Evolutionary conservation across 805 yeast species (phyloP), one percentile per base, ranked within the genome.

Genomic region (Nakazawaea anatomiae): DNA sequence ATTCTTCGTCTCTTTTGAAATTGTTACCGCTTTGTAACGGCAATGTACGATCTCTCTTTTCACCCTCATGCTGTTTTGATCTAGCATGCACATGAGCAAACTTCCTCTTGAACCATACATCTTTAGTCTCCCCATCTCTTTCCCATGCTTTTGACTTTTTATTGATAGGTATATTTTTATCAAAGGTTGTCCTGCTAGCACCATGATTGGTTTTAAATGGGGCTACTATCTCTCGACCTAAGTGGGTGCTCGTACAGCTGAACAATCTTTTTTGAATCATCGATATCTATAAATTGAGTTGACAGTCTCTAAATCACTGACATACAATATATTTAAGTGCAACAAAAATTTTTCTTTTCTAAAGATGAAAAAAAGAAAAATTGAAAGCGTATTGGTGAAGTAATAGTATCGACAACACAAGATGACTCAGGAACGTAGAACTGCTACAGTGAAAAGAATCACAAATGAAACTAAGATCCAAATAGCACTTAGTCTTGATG

Each of bases 391-490:
- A 18, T 3, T 18, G 3, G 3, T 18, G 25, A 18, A 18, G 25
- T 18, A 18, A 18, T 18, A 18, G 3, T 18, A 18, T 18, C 25
- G 25, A 18, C 14, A 43, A 14, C 40, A 7, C 25, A 42, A 29
- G 27, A 48, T 48, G 51, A 43, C 51, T 12, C 46, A 43, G 39
- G 31, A 40, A 40, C 46, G 45, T 10, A 14, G 52, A n/a, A 34
- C 31, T 12, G 53, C 53, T 18, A 46, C 53, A 6, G 47, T 51
- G 30, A 70, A 69, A 45, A 69, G 99, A 62, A 75, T 78, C 53
- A 94, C 99, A 34, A 94, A 94, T 72, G 99, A 94, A 67, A 94
- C 99, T 12, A 88, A 83, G 65, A 89, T 94, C 60, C 94, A 89
- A 66, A 83, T 94, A 27, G 89, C 92, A 8, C 65, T 94, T 40